A percentile compares a stretch with the other conserved stretches of the same genome.
Conservation (phyloP, 805 yeast species). For the Ogataea methanolica region DNA sequence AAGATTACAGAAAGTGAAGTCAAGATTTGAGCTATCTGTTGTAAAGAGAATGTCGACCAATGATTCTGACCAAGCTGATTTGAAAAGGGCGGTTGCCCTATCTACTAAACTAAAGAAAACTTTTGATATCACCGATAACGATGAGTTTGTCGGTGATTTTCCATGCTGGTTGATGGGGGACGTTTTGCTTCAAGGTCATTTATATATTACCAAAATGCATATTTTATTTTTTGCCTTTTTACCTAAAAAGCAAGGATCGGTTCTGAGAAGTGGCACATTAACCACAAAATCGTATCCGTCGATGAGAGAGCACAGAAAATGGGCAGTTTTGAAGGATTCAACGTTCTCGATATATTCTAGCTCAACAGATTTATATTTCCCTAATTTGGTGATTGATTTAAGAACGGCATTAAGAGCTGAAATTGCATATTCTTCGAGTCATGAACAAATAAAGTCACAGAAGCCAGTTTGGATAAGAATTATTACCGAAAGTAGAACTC, state of each 20-base stretch:
- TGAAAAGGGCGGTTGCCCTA: slow-evolving; percentile 33
- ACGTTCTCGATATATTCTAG: slow-evolving; percentile 63
- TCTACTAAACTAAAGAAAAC: slow-evolving; percentile 31
- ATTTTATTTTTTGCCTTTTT: slow-evolving; percentile 74
- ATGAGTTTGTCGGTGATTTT: slow-evolving; percentile 54
- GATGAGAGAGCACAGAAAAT: slow-evolving; percentile 47
- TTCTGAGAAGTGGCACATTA: slow-evolving; percentile 47
- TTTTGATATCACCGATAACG: slow-evolving; percentile 48
- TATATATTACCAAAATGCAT: slow-evolving; percentile 62
- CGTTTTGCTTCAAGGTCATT: slow-evolving; percentile 80
- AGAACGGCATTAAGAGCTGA: slow-evolving; percentile 59
- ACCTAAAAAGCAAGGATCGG: slow-evolving; percentile 48
- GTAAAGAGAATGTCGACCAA: slow-evolving; percentile 24
- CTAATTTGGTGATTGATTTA: slow-evolving; percentile 69
- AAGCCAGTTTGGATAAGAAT: slow-evolving; percentile 50
- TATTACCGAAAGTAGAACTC: slow-evolving; percentile 51
- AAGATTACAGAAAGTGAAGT: slow-evolving; percentile 12
- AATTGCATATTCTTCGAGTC: slow-evolving; percentile 21
- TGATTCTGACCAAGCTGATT: slow-evolving; percentile 8
- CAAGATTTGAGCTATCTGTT: slow-evolving; percentile 31
- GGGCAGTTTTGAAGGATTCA: slow-evolving; percentile 75
- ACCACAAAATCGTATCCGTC: slow-evolving; percentile 37
- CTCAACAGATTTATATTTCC: slow-evolving; percentile 82
- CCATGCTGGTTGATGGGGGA: slow-evolving; percentile 80
- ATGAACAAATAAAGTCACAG: slow-evolving; percentile 16